Evolutionary conservation across 2,329 filamentous ascomycete species (phyloP).

Genomic region (Sporothrix protearum): DNA sequence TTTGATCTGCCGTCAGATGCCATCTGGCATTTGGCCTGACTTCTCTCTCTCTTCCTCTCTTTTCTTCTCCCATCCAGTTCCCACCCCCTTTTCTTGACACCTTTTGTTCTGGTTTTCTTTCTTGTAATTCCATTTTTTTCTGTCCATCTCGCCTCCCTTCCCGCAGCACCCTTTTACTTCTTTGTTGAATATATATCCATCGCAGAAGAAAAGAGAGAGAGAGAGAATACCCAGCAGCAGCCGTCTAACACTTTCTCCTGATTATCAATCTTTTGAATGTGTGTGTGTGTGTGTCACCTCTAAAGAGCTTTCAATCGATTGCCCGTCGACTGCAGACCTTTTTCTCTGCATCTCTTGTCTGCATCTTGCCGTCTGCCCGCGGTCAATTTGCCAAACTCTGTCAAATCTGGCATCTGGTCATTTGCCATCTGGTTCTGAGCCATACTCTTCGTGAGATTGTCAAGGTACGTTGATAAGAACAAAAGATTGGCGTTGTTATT

Average conservation of each 20-base stretch:
- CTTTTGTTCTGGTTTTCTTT: slow-evolving; percentile 11
- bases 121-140: slow-evolving; percentile 4
- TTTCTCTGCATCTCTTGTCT: not conserved
- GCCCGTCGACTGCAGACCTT: not conserved
- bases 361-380: not conserved
- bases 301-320: not conserved
- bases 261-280: slow-evolving; percentile 2
- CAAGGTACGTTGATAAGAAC: not conserved
- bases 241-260: not conserved
- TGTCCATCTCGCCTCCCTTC: not conserved
- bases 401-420: not conserved
- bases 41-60: not conserved
- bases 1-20: slow-evolving; percentile 1
- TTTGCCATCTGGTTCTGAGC: not conserved
- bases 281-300: slow-evolving; percentile 1
- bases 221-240: not conserved
- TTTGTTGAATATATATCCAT: slow-evolving; percentile 3
- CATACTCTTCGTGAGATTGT: not conserved
- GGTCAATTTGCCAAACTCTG: not conserved
- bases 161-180: not conserved
- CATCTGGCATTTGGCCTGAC: not conserved
- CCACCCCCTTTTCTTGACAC: slow-evolving; percentile 9
- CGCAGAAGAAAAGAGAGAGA: not conserved
- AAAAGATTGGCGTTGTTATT: not conserved
- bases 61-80: slow-evolving; percentile 6